phyloP scores from a whole-genome alignment of 73 alveolate species.

The Tetrahymena borealis region DNA sequence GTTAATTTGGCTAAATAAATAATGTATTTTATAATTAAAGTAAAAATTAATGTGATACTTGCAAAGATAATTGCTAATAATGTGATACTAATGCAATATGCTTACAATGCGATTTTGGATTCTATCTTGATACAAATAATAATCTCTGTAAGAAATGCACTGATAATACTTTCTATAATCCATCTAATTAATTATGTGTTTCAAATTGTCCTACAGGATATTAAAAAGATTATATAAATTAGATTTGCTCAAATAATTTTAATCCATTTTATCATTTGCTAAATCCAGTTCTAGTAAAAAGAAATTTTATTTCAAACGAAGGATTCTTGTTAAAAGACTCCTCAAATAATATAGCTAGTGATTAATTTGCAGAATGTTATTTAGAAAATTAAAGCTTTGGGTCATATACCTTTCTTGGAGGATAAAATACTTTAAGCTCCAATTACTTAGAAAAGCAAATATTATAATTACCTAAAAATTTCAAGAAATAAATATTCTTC shows the following conservation, averaged over 20 bases:
- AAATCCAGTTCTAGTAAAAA: not conserved
- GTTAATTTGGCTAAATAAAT: not conserved
- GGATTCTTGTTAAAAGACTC: not conserved
- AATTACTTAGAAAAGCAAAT: no score
- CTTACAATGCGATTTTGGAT: not conserved
- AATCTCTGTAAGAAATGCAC: not conserved
- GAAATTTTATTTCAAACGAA: not conserved
- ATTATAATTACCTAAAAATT: no score
- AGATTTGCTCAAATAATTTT: not conserved
- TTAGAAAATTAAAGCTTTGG: not conserved
- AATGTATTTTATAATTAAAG: not conserved
- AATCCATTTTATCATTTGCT: not conserved
- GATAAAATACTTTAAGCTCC: not conserved
- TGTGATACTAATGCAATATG: not conserved
- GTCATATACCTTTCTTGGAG: not conserved
- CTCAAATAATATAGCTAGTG: not conserved
- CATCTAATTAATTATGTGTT: not conserved
- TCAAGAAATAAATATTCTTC: no score
- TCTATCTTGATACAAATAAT: not conserved
- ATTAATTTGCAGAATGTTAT: not conserved
- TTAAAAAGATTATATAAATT: not conserved
- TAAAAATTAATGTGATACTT: not conserved
- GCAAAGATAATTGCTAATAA: not conserved
- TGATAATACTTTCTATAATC: not conserved
- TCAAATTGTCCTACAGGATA: not conserved